Percentiles rank a stretch among this genome's conserved stretches.
phyloP scores from a whole-genome alignment of 208 protist genomes.

The Acanthamoeba castellanii region DNA sequence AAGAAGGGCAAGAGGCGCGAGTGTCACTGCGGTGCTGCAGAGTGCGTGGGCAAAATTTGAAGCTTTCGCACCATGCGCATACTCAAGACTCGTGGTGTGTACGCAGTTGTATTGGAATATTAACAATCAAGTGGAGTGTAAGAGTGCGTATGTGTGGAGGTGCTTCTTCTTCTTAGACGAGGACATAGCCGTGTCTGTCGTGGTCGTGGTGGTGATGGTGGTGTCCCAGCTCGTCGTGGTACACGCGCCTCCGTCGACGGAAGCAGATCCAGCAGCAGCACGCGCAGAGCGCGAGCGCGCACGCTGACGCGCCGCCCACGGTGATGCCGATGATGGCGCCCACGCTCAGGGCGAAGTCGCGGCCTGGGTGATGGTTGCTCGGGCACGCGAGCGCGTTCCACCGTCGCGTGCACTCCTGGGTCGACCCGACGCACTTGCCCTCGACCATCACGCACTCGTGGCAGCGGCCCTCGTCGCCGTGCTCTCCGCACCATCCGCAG shows the following conservation, averaged over 20 bases:
- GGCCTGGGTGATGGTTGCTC: not conserved
- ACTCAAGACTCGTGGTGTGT: not conserved
- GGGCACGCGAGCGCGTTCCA: constrained; percentile 6
- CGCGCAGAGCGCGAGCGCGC: not conserved
- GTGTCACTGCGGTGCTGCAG: not conserved
- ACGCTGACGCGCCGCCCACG: not conserved
- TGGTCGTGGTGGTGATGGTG: not conserved
- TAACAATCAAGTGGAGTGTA: not conserved
- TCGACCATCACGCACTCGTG: not conserved
- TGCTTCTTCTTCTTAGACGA: not conserved
- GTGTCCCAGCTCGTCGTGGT: not conserved
- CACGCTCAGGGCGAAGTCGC: constrained; percentile 3
- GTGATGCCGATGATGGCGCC: constrained; percentile 25
- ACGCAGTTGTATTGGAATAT: not conserved
- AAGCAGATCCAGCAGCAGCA: constrained; percentile 45
- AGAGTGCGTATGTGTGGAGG: not conserved
- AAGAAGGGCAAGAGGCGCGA: not conserved
- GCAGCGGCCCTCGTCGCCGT: constrained; percentile 7
- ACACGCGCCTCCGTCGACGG: not conserved
- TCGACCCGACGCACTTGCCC: constrained; percentile 2
- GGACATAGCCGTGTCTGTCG: not conserved
- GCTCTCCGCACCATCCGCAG: constrained; percentile 13
- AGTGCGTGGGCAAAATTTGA: not conserved
- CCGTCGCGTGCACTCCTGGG: not conserved
- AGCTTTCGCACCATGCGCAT: not conserved